Base-by-base conservation (phyloP, 495 filamentous ascomycete species). In the Evansstolkia leycettana region DNA sequence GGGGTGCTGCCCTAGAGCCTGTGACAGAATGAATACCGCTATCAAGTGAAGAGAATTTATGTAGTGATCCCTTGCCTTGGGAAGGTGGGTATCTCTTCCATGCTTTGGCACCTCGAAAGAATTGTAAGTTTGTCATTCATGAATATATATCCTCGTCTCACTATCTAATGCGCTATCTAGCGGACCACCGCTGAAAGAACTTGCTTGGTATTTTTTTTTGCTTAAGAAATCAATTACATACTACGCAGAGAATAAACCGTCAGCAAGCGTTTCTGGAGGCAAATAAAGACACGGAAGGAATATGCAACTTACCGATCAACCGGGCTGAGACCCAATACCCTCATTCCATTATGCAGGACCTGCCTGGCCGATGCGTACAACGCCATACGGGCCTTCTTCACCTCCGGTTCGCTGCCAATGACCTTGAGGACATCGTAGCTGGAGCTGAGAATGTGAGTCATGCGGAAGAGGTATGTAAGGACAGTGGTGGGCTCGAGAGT, bases 271-370 rank as follows among this genome's bases (percentile, higher is more conserved):
- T 12, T 29, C 4, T 29, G 4, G 85, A 39, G 67, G 70, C 42
- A 84, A 79, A 57, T 84, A 83, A 27, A 14, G 23, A 32, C 9
- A 17, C 12, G 19, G 29, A 27, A 23, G 40, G 33, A 20, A 31
- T 17, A 31, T n/a, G n/a, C n/a, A 7, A 49, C 58, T 46, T 57
- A 70, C 71, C 84, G 70, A 39, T 80, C 68, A 33, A 90, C 79
- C 17, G 85, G 85, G 41, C 60, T 82, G 41, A 93, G 62, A 15
- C 85, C 85, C 37, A 93, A 63, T 48, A 93, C 54, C 32, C 68
- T 67, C 86, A 94, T 92, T 28, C 85, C 85, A 52, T 88, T 92
- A 53, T 76, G 61, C 37, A 94, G 56, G 1, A 92, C 83, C 34
- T 76, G 77, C 40, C 81, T 69, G 2, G 83, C 82, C 9, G 81